Evolutionary conservation across 352 stramenopile species (phyloP), one percentile per base, ranked within the genome.

Genomic region (Halophytophthora polymorphica): DNA sequence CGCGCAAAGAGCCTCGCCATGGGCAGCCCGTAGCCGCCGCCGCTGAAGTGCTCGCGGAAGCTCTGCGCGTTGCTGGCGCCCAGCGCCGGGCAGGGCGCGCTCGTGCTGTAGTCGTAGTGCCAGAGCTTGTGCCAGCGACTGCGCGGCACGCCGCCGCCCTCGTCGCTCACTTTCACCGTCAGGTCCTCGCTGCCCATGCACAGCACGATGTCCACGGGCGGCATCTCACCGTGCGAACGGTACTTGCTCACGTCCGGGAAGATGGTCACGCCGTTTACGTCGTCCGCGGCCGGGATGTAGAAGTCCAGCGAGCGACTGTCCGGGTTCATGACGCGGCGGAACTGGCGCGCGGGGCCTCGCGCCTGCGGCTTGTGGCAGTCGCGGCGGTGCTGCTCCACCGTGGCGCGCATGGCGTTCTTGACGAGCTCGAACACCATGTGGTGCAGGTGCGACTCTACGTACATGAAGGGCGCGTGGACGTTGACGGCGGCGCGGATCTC

Each of bases 41-140:
- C 95, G 40, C 87, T 93, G 45, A 97, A 83, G 21, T 95, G 90
- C 35, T 82, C 49, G 1, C 71, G 66, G 50, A 86, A 85, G 58
- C 61, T 82, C 59, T 68, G 90, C 69, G 66, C 82, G 52, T 62
- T 69, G 61, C 72, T 71, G 42, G 68, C 64, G 23, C 69, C 61
- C 28, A 63, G 56, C 6, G 71, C 62, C 15, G 70, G 69, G 29
- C 63, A 72, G 47, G 66, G 40, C 36, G 63, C 46, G 31, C 93
- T 96, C 3, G 96, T 99, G n/a, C 96, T 99, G 77, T 98, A 99
- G 18, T 98, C 77, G 64, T 98, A 98, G 34, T 88, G 93, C 90
- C 94, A 99, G 52, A 99, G 95, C 45, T 93, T 89, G 38, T 88
- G 78, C 77, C 98, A 97, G 37, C 98, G 87, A 46, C 80, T 97